These are phyloP conservation scores for Clavispora vitiphila DNA, from an alignment of 805 yeast species.

Conservation along the genomic window DNA sequence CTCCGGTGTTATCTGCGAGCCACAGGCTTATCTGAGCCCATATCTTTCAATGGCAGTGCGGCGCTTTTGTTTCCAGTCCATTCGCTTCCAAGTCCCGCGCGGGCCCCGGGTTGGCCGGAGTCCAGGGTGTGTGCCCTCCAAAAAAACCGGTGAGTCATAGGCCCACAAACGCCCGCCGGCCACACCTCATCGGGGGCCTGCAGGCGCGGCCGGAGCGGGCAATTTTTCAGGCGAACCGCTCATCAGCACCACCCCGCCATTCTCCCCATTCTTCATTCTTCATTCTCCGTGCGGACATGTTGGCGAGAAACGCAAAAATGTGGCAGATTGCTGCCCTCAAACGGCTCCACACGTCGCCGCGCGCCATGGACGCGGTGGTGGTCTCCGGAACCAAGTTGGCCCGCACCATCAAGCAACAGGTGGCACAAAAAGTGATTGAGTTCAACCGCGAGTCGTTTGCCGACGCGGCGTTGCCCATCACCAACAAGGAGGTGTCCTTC, in stretches of 20 bases:
- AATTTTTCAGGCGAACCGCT: not conserved
- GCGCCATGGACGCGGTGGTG: slow-evolving; percentile 27
- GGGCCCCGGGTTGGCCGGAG: no score
- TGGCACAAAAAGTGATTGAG: slow-evolving; percentile 37
- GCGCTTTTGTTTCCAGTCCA: no score
- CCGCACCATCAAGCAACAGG: slow-evolving; percentile 28
- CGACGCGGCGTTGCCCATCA: slow-evolving; percentile 12
- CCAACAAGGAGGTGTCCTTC: slow-evolving; percentile 17
- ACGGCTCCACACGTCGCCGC: slow-evolving; percentile 5
- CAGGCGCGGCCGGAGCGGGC: not conserved
- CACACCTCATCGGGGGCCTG: not conserved
- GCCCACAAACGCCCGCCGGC: not conserved
- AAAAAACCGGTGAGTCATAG: not conserved
- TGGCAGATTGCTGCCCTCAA: not conserved
- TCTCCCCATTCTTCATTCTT: no score
- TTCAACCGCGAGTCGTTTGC: slow-evolving; percentile 29
- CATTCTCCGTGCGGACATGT: no score
- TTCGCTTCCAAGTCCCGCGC: no score
- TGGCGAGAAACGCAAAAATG: slow-evolving; percentile 1
- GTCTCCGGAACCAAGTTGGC: slow-evolving; percentile 43
- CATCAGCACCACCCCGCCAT: not conserved
- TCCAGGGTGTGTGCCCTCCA: not conserved
- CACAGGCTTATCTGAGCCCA: not conserved
- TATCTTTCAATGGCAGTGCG: no score
- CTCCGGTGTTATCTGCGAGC: not conserved